A percentile compares a stretch with the other conserved stretches of the same genome.
These are phyloP conservation scores for Pseudogymnoascus sp. DNA, from an alignment of 2,329 filamentous ascomycete species.

Conservation along the genomic window DNA sequence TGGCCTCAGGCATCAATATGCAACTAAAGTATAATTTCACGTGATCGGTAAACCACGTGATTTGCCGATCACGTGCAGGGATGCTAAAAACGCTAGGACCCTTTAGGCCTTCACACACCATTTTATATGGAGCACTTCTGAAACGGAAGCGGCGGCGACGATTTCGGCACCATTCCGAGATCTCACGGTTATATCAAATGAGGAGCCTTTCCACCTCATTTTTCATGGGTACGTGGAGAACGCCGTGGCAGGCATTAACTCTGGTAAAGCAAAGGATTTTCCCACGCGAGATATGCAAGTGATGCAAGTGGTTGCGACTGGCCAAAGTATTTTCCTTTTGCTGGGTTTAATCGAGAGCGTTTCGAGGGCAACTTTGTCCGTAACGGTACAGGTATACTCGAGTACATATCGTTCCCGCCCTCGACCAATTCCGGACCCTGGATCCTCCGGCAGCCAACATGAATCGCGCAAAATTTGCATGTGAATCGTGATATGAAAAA, in stretches of 20 bases:
- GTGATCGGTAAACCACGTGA: background rate
- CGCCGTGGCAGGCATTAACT: background rate
- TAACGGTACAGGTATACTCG: background rate
- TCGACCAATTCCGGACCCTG: slow-evolving; percentile 1
- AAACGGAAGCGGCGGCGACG: slow-evolving; percentile 2
- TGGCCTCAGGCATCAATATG: background rate
- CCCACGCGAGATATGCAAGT: background rate
- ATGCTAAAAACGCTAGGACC: background rate
- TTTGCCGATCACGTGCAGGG: background rate
- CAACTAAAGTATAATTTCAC: background rate
- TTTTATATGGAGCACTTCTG: background rate
- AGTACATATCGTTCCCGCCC: background rate
- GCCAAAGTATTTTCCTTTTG: background rate
- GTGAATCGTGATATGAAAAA: slow-evolving; percentile 3
- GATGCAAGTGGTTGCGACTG: background rate
- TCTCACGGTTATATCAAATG: background rate
- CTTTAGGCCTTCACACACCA: background rate
- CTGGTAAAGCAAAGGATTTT: background rate
- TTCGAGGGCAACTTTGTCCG: background rate
- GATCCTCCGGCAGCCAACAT: background rate
- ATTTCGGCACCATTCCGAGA: slow-evolving; percentile 1
- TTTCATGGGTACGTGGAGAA: slow-evolving; percentile 2
- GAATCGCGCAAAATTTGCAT: slow-evolving; percentile 6
- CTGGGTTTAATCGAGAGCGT: background rate
- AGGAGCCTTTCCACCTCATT: background rate